Base-by-base conservation (phyloP, 1,284 basidiomycete genomes). In the Inonotus hispidus region DNA sequence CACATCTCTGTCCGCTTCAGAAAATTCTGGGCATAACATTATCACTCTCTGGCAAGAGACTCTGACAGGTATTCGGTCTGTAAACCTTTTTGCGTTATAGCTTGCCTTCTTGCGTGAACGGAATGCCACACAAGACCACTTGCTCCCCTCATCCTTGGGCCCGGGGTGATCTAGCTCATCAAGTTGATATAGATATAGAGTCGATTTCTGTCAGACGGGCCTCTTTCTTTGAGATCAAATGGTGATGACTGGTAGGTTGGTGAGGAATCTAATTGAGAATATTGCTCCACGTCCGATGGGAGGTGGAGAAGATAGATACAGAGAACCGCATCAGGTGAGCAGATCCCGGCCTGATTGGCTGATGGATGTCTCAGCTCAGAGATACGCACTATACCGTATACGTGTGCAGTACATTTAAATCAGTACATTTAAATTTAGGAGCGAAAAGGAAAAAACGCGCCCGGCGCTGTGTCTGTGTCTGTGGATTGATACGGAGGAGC, bases 81-180 rank as follows among this genome's bases (percentile, higher is more conserved):
- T 79, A 87, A 67, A 92, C 88, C 76, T 65, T 75, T n/a, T 77
- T 25, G 82, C 81, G 64, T 92, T 83, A 67, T 86, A 88, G 19
- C 83, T 88, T 5, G 77, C 73, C 66, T 84, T 87, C 39, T 93
- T 79, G 66, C 82, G 83, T 64, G 88, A 92, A n/a, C 92, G 79
- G 73, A 96, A 96, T 8, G 85, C 92, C 19, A 96, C 94, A 62
- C 86, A 87, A 71, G 95, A 96, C 92, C 92, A 94, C 66, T 94
- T 90, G 57, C 90, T 75, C 66, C 90, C 88, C 47, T 89, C 81
- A 1, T 88, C 80, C 56, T 75, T 74, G 0, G 87, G 90, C 21
- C 70, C 78, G 74, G 95, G 94, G 55, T 78, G 71, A 70, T 95
- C 92, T 41, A 96, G 75, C 0, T 91, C 90, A 70, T 86, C 87